Evolutionary conservation across 2,329 filamentous ascomycete species (phyloP).

Genomic region (Aspergillus intermedius): DNA sequence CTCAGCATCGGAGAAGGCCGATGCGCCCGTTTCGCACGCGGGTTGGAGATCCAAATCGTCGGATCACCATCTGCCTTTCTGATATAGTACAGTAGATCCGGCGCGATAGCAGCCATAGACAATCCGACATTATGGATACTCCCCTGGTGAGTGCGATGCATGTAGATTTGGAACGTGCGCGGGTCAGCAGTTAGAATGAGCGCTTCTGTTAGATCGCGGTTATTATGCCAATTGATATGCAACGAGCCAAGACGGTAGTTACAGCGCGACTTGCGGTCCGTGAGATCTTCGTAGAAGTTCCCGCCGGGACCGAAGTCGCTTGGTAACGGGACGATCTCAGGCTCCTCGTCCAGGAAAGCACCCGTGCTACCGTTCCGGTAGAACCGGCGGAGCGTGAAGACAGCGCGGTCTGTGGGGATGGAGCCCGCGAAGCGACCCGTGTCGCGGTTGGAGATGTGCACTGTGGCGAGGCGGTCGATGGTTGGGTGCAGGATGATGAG

Average conservation of each 20-base stretch:
- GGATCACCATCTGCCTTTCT: not conserved
- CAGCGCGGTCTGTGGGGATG: not conserved
- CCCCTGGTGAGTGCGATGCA: not conserved
- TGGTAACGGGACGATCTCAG: not conserved
- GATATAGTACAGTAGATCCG: not conserved
- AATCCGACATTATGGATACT: not conserved
- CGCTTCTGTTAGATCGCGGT: not conserved
- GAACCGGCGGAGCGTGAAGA: not conserved
- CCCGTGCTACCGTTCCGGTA: not conserved
- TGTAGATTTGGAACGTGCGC: not conserved
- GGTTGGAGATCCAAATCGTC: not conserved
- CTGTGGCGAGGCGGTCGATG: slow-evolving; percentile 12
- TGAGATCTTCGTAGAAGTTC: not conserved
- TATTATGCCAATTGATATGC: not conserved
- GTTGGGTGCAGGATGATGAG: slow-evolving; percentile 12
- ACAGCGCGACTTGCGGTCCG: not conserved
- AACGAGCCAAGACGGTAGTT: not conserved
- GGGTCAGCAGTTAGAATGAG: not conserved
- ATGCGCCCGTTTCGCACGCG: not conserved
- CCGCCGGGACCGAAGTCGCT: not conserved
- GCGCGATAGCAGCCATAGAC: not conserved
- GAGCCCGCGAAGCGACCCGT: not conserved
- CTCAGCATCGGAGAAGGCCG: not conserved
- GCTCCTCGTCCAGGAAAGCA: not conserved
- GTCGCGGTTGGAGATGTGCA: slow-evolving; percentile 2